A percentile compares a stretch with the other conserved stretches of the same genome.
Conservation (phyloP, 768 basidiomycete species). For the Pisolithus sp. region DNA sequence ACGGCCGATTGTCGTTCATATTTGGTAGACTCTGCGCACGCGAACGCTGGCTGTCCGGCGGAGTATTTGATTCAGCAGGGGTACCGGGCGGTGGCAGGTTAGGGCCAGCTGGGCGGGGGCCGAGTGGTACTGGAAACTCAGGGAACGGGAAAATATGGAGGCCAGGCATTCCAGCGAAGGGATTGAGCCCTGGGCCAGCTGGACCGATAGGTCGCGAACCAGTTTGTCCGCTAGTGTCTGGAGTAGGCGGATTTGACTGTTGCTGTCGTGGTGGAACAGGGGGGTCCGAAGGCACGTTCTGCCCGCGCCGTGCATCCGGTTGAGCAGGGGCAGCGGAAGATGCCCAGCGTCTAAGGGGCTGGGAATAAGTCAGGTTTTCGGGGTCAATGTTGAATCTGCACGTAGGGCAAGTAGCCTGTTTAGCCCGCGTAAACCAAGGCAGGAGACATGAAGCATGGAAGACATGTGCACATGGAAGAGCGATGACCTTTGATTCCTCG, state of each 20-base stretch:
- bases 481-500: conserved; percentile 44
- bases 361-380: conserved; percentile 54
- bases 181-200: conserved; percentile 11
- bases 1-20: conserved; percentile 12
- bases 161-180: conserved; percentile 16
- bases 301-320: conserved; percentile 5
- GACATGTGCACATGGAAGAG: conserved; percentile 74
- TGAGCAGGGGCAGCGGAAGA: conserved; percentile 5
- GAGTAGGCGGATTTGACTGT: not conserved
- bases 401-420: conserved; percentile 76
- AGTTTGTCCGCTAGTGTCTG: conserved; percentile 4
- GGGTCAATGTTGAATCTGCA: conserved; percentile 83
- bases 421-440: conserved; percentile 78
- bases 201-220: conserved; percentile 1
- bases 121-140: conserved; percentile 18
- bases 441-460: conserved; percentile 75
- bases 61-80: conserved; percentile 11
- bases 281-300: conserved; percentile 4
- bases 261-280: conserved; percentile 4
- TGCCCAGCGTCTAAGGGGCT: conserved; percentile 13
- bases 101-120: conserved; percentile 3
- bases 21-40: conserved; percentile 12
- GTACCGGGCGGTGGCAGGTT: conserved; percentile 8
- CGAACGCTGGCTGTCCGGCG: not conserved
- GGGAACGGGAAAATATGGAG: conserved; percentile 24